Percentiles rank a stretch among this genome's conserved stretches.
These are phyloP conservation scores for Dichomitus squalens DNA, from an alignment of 1,284 basidiomycete genomes.

Conservation along the genomic window DNA sequence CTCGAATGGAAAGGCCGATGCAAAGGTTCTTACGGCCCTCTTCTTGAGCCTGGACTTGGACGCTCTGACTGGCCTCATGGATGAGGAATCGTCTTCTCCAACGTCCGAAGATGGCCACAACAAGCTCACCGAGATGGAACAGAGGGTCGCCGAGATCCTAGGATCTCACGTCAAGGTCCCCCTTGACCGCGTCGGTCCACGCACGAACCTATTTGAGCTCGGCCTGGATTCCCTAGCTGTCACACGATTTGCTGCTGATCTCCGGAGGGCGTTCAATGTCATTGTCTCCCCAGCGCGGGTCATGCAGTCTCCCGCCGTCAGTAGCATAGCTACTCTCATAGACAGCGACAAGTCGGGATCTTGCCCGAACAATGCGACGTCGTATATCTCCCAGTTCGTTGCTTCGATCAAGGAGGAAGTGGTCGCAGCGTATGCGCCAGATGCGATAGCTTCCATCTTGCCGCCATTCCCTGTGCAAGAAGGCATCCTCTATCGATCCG, in stretches of 20 bases:
- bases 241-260: constrained; percentile 39
- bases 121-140: constrained; percentile 24
- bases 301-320: constrained; percentile 42
- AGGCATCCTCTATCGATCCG: constrained; percentile 48
- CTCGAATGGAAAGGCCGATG: constrained; percentile 51
- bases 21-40: constrained; percentile 41
- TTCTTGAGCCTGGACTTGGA: constrained; percentile 40
- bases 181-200: constrained; percentile 8
- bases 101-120: not conserved
- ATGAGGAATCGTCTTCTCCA: constrained; percentile 2
- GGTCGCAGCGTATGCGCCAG: constrained; percentile 26
- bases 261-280: constrained; percentile 36
- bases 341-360: not conserved
- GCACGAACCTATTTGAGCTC: constrained; percentile 45
- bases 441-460: constrained; percentile 38
- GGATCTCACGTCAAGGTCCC: constrained; percentile 19
- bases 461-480: constrained; percentile 53
- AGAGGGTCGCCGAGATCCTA: constrained; percentile 21
- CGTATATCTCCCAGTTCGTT: constrained; percentile 32
- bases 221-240: constrained; percentile 49
- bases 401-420: constrained; percentile 33
- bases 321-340: constrained; percentile 35
- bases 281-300: constrained; percentile 42
- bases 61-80: constrained; percentile 24
- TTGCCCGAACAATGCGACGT: not conserved